These are phyloP conservation scores for Epichloe baconii DNA, from an alignment of 2,329 filamentous ascomycete species.

Conservation along the genomic window DNA sequence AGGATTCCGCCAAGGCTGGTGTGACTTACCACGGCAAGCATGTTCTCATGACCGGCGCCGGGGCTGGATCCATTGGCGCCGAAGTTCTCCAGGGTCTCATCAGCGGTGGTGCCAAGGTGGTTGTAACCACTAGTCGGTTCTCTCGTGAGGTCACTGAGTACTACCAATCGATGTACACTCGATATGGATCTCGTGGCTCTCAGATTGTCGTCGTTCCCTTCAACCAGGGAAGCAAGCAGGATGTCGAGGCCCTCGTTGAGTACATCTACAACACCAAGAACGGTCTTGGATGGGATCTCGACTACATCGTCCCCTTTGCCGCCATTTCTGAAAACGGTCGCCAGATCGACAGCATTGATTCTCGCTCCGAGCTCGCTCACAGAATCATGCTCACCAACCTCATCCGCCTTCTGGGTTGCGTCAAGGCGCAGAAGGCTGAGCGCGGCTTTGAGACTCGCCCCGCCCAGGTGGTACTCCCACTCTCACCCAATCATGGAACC, in stretches of 20 bases:
- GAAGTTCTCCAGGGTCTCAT: slow-evolving; percentile 93
- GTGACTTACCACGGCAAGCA: slow-evolving; percentile 92
- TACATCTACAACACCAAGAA: slow-evolving; percentile 97
- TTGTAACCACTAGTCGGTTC: slow-evolving; percentile 93
- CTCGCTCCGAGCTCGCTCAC: slow-evolving; percentile 93
- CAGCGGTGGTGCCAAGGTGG: slow-evolving; percentile 89
- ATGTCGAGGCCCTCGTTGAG: slow-evolving; percentile 82
- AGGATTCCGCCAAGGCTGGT: slow-evolving; percentile 75
- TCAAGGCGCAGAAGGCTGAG: slow-evolving; percentile 82
- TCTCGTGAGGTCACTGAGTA: slow-evolving; percentile 97
- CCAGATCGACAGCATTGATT: slow-evolving; percentile 93
- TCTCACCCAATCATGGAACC: slow-evolving; percentile 96
- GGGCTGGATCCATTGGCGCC: slow-evolving; percentile 93
- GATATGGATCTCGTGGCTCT: slow-evolving; percentile 83
- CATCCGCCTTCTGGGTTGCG: slow-evolving; percentile 73
- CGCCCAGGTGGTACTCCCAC: slow-evolving; percentile 86
- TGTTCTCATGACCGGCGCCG: slow-evolving; percentile 94
- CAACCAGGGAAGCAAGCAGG: slow-evolving; percentile 97
- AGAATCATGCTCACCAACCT: slow-evolving; percentile 99
- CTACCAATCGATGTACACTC: slow-evolving; percentile 97
- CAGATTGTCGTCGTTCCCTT: slow-evolving; percentile 97
- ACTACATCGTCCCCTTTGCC: slow-evolving; percentile 91
- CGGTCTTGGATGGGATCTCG: slow-evolving; percentile 94
- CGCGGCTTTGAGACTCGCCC: slow-evolving; percentile 89
- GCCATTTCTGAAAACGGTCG: slow-evolving; percentile 96